Evolutionary conservation across 108 stramenopile species (phyloP), one percentile per base, ranked within the genome.

Genomic region (Skeletonema tropicum): DNA sequence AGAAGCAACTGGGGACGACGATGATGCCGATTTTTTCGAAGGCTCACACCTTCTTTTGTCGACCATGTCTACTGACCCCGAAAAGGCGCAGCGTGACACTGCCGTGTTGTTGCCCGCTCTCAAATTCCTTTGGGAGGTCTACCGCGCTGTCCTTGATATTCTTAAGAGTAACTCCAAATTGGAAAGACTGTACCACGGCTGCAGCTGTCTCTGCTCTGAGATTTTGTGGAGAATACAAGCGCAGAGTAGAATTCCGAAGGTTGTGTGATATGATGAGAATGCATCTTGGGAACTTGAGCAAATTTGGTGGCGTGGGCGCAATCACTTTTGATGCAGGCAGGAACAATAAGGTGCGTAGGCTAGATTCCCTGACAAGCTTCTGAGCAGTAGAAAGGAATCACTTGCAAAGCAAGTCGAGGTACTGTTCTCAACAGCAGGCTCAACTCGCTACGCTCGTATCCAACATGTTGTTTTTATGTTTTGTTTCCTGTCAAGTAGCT

Each of bases 91-190:
- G 61, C 87, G 95, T 7, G 97, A 98, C 64, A 85, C 95, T 11
- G 79, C 91, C 41, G 46, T 94, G 67, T 71, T 98, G 59, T 74
- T 99, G 41, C 99, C 99, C 21, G 90, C 93, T 66, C 83, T 99
- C n/a, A 97, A 97, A 78, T 98, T 99, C 76, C 82, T 98, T 19
- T 99, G 99, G 99, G 99, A 99, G 74, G 88, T 89, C 13, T 99
- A 98, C 87, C 86, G 99, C 5, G 92, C 96, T 59, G 90, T 97
- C 7, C 81, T 99, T 32, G 99, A 99, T 74, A 96, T 98, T 61
- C 71, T 99, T 32, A 84, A 89, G 70, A 88, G 84, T 65, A 97
- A 96, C 83, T 85, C 94, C 55, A 97, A 98, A 83, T 86, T 99
- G 42, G 98, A 98, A 79, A 75, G 88, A 57, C 86, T 98, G 32